Conservation (phyloP, 345 rosid species). For the Sonneratia alba region DNA sequence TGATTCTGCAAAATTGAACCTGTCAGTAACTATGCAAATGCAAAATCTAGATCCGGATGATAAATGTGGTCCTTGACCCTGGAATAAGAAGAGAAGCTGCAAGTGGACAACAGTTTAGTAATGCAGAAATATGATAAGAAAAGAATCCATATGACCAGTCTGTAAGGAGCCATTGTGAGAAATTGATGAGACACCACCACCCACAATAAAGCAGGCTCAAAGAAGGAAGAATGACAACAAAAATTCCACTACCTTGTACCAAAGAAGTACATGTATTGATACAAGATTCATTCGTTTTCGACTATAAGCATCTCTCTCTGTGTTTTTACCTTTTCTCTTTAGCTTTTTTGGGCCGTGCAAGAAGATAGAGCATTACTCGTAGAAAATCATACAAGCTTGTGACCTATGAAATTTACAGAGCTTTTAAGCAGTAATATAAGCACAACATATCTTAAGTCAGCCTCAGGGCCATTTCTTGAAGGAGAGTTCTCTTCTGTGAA, state of each 20-base stretch:
- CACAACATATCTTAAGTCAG: conserved; percentile 28
- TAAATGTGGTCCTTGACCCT: neutral
- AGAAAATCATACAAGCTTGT: neutral
- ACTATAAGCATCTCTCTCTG: neutral
- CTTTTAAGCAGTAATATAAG: neutral
- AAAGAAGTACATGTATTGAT: neutral
- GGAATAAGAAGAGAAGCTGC: neutral
- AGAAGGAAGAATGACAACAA: neutral
- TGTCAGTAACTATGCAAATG: neutral
- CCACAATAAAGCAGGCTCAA: neutral
- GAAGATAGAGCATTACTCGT: neutral
- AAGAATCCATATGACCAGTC: neutral
- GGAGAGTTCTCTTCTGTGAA: conserved; percentile 81
- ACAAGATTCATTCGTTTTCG: neutral
- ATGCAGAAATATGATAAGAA: neutral
- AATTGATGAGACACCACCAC: neutral
- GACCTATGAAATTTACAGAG: conserved; percentile 4
- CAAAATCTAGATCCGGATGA: neutral
- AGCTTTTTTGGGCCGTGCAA: neutral
- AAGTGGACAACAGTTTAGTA: neutral
- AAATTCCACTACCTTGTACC: neutral
- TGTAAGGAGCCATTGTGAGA: neutral
- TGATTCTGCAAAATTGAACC: neutral
- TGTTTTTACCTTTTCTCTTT: neutral
- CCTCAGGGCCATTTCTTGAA: conserved; percentile 94